Percentiles rank a stretch among this genome's conserved stretches.
Evolutionary conservation across 495 filamentous ascomycete genomes (phyloP).

Genomic region (Geoglossum glabrum): DNA sequence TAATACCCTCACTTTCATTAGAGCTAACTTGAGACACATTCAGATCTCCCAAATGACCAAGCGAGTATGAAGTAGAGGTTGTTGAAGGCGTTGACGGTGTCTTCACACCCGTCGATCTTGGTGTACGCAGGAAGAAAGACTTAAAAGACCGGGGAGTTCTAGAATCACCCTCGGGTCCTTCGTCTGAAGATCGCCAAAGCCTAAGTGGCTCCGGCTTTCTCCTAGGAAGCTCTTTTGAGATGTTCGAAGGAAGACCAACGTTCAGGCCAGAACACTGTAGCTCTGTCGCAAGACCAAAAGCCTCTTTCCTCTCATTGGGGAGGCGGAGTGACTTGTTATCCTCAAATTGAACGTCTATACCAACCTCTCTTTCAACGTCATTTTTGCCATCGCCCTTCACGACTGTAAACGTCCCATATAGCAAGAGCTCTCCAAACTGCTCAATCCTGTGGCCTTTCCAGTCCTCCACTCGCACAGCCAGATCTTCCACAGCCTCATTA

Average conservation of each 20-base stretch:
- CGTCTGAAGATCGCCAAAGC: background rate
- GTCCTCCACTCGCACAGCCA: constrained; percentile 75
- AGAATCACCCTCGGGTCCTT: background rate
- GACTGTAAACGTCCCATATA: constrained; percentile 86
- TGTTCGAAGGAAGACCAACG: background rate
- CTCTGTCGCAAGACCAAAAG: background rate
- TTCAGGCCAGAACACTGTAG: background rate
- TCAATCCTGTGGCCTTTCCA: constrained; percentile 90
- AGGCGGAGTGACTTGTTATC: background rate
- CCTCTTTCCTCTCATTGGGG: background rate
- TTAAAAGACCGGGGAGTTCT: background rate
- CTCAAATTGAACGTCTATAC: constrained; percentile 16
- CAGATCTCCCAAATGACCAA: background rate
- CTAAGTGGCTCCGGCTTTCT: background rate
- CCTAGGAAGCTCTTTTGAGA: background rate
- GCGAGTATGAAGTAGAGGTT: background rate
- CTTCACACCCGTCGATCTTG: background rate
- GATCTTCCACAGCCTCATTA: constrained; percentile 55
- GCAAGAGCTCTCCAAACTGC: constrained; percentile 69
- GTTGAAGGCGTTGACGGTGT: background rate
- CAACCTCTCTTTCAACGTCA: constrained; percentile 67
- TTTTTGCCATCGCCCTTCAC: constrained; percentile 63
- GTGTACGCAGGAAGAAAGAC: background rate
- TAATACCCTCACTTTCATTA: constrained; percentile 2
- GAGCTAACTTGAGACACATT: background rate